These are phyloP conservation scores for Chaetomiaceae sp. DNA, from an alignment of 2,329 filamentous ascomycete genomes.

Conservation along the genomic window DNA sequence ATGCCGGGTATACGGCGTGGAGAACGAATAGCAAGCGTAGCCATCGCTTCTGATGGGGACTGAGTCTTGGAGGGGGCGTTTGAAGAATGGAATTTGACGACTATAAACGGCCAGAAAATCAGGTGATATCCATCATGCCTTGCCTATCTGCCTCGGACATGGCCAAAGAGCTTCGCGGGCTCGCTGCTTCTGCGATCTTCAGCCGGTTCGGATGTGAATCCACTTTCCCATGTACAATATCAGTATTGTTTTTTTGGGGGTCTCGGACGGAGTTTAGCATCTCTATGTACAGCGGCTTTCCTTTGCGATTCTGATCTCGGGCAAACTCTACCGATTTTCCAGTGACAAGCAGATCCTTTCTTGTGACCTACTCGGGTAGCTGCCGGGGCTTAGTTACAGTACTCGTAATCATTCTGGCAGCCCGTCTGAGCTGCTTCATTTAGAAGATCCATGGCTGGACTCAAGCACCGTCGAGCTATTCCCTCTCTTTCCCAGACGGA, in stretches of 20 bases:
- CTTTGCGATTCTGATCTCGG: background rate
- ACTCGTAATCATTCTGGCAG: too few relatives aligned
- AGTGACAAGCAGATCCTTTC: background rate
- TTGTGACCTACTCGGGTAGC: background rate
- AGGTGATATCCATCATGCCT: too few relatives aligned
- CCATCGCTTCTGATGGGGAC: constrained; percentile 48
- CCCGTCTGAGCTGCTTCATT: too few relatives aligned
- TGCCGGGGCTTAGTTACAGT: too few relatives aligned
- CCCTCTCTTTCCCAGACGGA: too few relatives aligned
- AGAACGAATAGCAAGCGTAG: constrained; percentile 60
- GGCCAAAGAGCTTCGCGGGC: too few relatives aligned
- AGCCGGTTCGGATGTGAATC: background rate
- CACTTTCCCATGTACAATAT: constrained; percentile 14
- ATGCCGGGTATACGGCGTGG: constrained; percentile 83
- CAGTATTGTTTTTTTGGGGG: constrained; percentile 2
- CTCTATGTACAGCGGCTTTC: background rate
- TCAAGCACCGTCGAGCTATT: too few relatives aligned
- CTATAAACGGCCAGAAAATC: constrained; percentile 16
- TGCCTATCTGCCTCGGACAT: too few relatives aligned
- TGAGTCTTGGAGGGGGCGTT: background rate
- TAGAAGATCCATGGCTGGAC: too few relatives aligned
- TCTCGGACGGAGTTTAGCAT: constrained; percentile 3
- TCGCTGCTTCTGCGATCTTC: background rate
- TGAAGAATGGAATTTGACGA: constrained; percentile 8
- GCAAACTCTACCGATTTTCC: too few relatives aligned